Base-by-base conservation (phyloP, 805 yeast species). In the Schizosaccharomyces octosporus region DNA sequence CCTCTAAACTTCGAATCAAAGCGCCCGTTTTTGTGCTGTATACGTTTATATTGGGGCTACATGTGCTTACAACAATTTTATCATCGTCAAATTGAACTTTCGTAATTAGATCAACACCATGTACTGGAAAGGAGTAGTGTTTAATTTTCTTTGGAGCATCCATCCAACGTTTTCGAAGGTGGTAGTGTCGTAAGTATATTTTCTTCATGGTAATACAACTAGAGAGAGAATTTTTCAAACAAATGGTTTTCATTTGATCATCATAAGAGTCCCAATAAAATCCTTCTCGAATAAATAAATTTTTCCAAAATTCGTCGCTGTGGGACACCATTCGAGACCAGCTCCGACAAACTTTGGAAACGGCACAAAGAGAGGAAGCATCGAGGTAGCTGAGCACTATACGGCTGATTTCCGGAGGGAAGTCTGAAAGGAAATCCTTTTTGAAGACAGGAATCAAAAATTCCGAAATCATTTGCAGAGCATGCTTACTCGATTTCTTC, bases 41-140 rank as follows among this genome's bases (percentile, higher is more conserved):
- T 6, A 93, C 82, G 65, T 86, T 82, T 64, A 93, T 86, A 69
- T 81, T 79, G 64, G 80, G 80, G 65, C 87, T 95, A 67, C 89
- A 97, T 1, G 95, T 88, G 42, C 96, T 96, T 1, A 96, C 88
- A 63, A 90, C 85, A 61, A 93, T 84, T 68, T 83, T 83, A 65
- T 89, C 89, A 59, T 85, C 87, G 69, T 89, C 97, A 71, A 88
- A 88, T 71, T 90, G 96, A 64, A 93, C 74, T 68, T 97, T 93
- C 0, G 98, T 93, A 2, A 93, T 93, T 17, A 90, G 95, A 67
- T 82, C 83, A 31, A 21, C 43, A 29, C 42, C 48, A 32, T 80
- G 74, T 61, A 87, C 86, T 13, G 79, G 76, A 9, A 84, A 76
- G 15, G 85, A 79, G 3, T 81, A 79, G 63, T 83, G 76, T 63